A percentile compares a stretch with the other conserved stretches of the same genome.
phyloP scores from a whole-genome alignment of 2,329 filamentous ascomycete species.

The Colletotrichum sojae region DNA sequence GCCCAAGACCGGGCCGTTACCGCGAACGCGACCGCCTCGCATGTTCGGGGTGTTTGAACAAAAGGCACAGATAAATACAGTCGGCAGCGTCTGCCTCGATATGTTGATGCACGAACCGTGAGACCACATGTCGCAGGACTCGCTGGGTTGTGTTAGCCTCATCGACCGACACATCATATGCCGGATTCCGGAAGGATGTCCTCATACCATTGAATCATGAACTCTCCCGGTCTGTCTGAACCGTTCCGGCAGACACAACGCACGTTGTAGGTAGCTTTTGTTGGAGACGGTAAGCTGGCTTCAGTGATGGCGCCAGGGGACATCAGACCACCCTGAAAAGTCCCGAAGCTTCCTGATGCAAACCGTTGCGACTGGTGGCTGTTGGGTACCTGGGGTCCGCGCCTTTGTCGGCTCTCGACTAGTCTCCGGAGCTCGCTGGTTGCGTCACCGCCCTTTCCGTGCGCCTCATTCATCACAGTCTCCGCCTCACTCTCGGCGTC shows the following conservation, averaged over 20 bases:
- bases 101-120: conserved; percentile 76
- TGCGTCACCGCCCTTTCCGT: conserved; percentile 66
- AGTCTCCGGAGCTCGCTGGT: conserved; percentile 73
- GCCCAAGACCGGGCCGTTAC: conserved; percentile 49
- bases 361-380: conserved; percentile 43
- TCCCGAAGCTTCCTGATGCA: conserved; percentile 49
- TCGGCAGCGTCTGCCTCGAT: conserved; percentile 68
- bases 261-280: conserved; percentile 60
- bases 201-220: conserved; percentile 75
- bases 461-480: conserved; percentile 66
- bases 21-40: conserved; percentile 62
- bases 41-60: conserved; percentile 73
- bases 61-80: conserved; percentile 75
- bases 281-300: conserved; percentile 62
- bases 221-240: conserved; percentile 62
- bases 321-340: conserved; percentile 55
- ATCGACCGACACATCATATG: conserved; percentile 8
- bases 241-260: conserved; percentile 69
- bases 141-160: conserved; percentile 55
- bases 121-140: conserved; percentile 76
- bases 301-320: conserved; percentile 69
- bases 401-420: conserved; percentile 65
- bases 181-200: conserved; percentile 30
- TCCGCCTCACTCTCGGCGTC: conserved; percentile 72
- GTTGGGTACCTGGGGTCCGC: conserved; percentile 47